Percentiles rank a stretch among this genome's conserved stretches.
Conservation (phyloP, 768 basidiomycete species). For the Epithele typhae region DNA sequence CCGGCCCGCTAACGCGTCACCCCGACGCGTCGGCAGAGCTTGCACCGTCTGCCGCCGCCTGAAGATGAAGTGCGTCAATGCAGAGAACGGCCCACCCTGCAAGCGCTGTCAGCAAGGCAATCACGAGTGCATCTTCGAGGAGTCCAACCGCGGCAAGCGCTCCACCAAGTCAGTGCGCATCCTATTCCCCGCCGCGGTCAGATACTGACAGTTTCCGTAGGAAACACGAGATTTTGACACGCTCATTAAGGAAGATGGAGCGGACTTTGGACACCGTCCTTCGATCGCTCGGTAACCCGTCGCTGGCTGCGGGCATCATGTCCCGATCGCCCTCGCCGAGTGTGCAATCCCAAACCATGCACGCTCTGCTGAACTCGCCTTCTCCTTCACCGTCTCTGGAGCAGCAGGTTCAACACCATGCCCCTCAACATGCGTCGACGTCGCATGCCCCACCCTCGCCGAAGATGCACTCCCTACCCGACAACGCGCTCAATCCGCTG, state of each 20-base stretch:
- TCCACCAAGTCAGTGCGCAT: constrained; percentile 60
- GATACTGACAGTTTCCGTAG: constrained; percentile 39
- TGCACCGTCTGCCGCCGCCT: constrained; percentile 89
- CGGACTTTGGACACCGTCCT: constrained; percentile 89
- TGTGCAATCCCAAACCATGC: constrained; percentile 43
- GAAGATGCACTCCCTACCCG: constrained; percentile 85
- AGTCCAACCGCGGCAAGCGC: constrained; percentile 91
- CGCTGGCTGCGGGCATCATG: constrained; percentile 73
- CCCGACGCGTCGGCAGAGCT: constrained; percentile 47
- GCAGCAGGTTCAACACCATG: constrained; percentile 30
- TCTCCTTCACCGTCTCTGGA: constrained; percentile 28
- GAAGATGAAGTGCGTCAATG: constrained; percentile 92
- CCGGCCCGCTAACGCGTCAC: not conserved
- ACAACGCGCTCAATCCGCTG: constrained; percentile 88
- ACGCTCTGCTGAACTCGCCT: constrained; percentile 46
- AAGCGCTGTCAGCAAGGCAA: constrained; percentile 76
- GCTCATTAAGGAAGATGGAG: constrained; percentile 88
- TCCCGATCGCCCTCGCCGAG: constrained; percentile 76
- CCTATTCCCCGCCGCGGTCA: constrained; percentile 13
- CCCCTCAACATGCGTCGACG: constrained; percentile 15
- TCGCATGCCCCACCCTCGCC: constrained; percentile 53
- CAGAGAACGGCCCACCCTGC: constrained; percentile 87
- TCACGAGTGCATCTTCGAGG: constrained; percentile 95
- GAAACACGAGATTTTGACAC: constrained; percentile 80
- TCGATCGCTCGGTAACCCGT: constrained; percentile 82